Evolutionary conservation across 371 early-diverging fungal species (phyloP).

Genomic region (Mortierella sp.): DNA sequence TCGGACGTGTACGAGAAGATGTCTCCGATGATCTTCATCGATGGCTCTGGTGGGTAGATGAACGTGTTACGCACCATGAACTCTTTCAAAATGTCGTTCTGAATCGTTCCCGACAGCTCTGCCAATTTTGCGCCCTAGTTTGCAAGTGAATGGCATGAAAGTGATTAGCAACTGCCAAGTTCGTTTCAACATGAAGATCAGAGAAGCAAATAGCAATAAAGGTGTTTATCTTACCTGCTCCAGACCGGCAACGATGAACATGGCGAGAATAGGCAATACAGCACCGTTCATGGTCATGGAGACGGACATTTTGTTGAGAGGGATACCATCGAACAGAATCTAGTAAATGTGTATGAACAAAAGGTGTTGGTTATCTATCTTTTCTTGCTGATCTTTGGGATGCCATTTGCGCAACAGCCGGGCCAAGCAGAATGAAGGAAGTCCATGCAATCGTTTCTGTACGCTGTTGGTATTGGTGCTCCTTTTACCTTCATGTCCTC

Average conservation of each 20-base stretch:
- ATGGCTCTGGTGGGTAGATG: conserved; percentile 89
- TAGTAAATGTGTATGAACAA: conserved; percentile 3
- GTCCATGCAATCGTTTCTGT: too few relatives aligned
- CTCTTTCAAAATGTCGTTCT: conserved; percentile 92
- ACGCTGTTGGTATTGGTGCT: neutral
- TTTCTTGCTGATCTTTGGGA: neutral
- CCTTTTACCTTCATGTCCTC: conserved; percentile 90
- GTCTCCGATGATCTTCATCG: conserved; percentile 89
- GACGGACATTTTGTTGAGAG: conserved; percentile 88
- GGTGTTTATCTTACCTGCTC: conserved; percentile 69
- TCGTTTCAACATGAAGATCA: neutral
- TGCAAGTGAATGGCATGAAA: neutral
- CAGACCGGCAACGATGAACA: conserved; percentile 89
- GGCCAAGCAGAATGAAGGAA: neutral
- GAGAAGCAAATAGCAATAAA: neutral
- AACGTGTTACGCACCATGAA: conserved; percentile 94
- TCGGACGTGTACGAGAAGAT: conserved; percentile 87
- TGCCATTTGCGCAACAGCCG: neutral
- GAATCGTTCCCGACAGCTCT: conserved; percentile 88
- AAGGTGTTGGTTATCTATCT: neutral
- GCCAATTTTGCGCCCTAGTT: conserved; percentile 74
- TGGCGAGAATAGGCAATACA: conserved; percentile 87
- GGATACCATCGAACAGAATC: conserved; percentile 88
- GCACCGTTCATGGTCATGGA: conserved; percentile 96
- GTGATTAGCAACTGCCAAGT: neutral